phyloP scores from a whole-genome alignment of 1,139 yeast genomes.

The Geotrichum reessii region DNA sequence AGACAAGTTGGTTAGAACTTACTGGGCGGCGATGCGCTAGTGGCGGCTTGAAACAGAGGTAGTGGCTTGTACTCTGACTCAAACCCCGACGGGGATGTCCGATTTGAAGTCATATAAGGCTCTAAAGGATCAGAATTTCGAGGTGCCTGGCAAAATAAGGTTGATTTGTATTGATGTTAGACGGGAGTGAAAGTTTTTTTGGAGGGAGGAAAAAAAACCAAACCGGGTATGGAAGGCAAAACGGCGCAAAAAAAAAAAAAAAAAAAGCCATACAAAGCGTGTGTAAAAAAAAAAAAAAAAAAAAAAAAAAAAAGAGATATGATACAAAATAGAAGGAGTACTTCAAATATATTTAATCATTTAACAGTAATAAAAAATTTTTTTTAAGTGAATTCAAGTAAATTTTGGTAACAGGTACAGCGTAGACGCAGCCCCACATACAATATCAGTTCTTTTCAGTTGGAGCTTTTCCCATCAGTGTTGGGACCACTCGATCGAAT shows the following conservation, averaged over 20 bases:
- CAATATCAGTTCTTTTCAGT: neutral
- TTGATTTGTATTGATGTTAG: neutral
- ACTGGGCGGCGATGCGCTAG: neutral
- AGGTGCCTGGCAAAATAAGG: neutral
- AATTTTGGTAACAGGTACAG: no score
- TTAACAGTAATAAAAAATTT: neutral
- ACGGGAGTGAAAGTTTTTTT: neutral
- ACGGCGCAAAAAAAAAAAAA: conserved; percentile 1
- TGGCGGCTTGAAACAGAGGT: neutral
- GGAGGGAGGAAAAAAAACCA: neutral
- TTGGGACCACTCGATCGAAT: conserved; percentile 95
- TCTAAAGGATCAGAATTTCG: neutral
- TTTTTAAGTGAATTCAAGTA: no score
- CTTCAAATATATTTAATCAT: neutral
- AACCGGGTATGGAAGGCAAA: conserved; percentile 10
- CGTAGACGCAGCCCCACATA: no score
- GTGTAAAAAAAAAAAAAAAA: neutral
- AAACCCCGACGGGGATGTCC: neutral
- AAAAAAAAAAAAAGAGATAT: neutral
- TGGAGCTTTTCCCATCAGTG: conserved; percentile 43
- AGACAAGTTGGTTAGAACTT: neutral
- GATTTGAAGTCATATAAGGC: neutral
- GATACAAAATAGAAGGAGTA: no score
- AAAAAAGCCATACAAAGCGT: no score
- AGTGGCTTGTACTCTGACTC: neutral